Base-by-base conservation (phyloP, 768 basidiomycete species). In the Zangia roseola region DNA sequence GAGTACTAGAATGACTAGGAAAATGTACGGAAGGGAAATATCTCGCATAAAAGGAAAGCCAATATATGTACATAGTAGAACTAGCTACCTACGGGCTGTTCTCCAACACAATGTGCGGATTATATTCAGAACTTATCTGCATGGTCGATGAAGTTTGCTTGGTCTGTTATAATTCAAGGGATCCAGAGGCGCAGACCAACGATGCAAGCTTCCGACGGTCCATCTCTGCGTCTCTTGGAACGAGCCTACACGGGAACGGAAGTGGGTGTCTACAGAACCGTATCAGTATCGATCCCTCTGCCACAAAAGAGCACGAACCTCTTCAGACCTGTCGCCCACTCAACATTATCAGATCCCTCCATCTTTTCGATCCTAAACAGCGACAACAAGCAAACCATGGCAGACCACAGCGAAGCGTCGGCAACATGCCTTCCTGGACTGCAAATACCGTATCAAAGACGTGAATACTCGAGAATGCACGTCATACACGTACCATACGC, bases 341-440 rank as follows among this genome's bases (percentile, higher is more conserved):
- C 40, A 7, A 63, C 31, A 3, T 63, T 41, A 3, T 55, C 52
- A 21, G 52, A 47, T 1, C 52, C 61, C 12, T 48, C 41, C 21
- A 49, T 50, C 36, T 51, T 53, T 16, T 58, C 48, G 33, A 60
- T 60, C 17, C 20, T 55, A 31, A 63, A 63, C 25, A 55, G 0
- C 1, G 49, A 6, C 9, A 63, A 25, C 2, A 63, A 53, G 8
- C 51, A 57, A 16, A 38, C 53, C 20, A 63, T 60, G 14, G 58
- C 61, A 21, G 36, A 54, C 61, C 61, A 62, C 9, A 63, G 3
- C 3, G 55, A 60, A 3, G 51, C 61, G 14, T 60, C 61, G 19
- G 49, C 61, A 2, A 63, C 17, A 13, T 60, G 47, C 19, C 58
- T 60, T 19, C 61, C 61, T 10, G 62, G 55, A 35, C 58, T 55